These are phyloP conservation scores for Cladobotryum mycophilum DNA, from an alignment of 2,329 filamentous ascomycete species.

Conservation along the genomic window DNA sequence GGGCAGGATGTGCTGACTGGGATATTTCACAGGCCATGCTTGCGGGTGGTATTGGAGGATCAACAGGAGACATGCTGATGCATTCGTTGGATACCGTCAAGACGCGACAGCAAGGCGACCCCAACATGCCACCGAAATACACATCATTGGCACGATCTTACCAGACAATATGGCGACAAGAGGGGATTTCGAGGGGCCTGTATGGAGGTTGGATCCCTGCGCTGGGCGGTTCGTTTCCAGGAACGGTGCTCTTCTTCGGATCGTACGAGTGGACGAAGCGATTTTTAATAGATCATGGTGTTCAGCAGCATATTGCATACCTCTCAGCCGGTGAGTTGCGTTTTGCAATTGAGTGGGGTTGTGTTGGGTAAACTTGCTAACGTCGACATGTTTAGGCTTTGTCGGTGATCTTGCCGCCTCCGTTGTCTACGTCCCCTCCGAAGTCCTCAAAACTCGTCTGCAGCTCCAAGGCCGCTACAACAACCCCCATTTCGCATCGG, in stretches of 20 bases:
- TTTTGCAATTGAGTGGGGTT: not conserved
- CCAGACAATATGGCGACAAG: conserved; percentile 85
- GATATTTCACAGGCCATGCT: conserved; percentile 68
- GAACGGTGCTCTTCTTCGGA: conserved; percentile 92
- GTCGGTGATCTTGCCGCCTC: conserved; percentile 88
- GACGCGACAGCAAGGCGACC: conserved; percentile 94
- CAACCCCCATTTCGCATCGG: conserved; percentile 87
- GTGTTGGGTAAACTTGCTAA: conserved; percentile 8
- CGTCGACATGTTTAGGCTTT: conserved; percentile 54
- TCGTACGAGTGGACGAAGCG: conserved; percentile 95
- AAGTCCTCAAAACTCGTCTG: conserved; percentile 94
- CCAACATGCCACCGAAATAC: conserved; percentile 88
- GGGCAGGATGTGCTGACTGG: conserved; percentile 5
- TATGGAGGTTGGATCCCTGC: conserved; percentile 94
- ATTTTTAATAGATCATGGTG: conserved; percentile 73
- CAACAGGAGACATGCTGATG: conserved; percentile 95
- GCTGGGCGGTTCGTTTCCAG: conserved; percentile 84
- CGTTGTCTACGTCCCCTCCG: conserved; percentile 90
- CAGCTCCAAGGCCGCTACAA: conserved; percentile 93
- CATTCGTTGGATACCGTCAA: conserved; percentile 98
- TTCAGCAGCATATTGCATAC: conserved; percentile 80
- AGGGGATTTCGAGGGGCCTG: conserved; percentile 76
- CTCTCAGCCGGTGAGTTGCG: conserved; percentile 63
- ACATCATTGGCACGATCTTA: conserved; percentile 86
- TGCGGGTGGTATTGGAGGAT: conserved; percentile 86